Percentiles rank a stretch among this genome's conserved stretches.
These are phyloP conservation scores for Croton setiger DNA, from an alignment of 441 rosid genomes.

Conservation along the genomic window DNA sequence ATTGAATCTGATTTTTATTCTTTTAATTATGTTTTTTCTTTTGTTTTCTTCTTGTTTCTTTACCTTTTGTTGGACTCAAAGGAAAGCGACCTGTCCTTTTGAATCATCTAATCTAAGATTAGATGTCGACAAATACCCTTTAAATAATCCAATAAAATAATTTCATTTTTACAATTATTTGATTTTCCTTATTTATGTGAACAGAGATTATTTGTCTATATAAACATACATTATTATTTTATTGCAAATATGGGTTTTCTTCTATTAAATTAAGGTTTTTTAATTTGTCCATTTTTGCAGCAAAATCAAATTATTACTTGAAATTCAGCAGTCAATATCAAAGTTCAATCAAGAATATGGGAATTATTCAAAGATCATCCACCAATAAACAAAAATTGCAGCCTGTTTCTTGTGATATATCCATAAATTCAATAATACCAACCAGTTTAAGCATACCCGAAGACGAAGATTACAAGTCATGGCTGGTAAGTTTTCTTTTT, in stretches of 20 bases:
- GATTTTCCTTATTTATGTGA: too few species aligned
- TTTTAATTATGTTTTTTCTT: neutral
- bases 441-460: slow-evolving; percentile 4
- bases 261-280: too few species aligned
- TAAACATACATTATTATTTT: too few species aligned
- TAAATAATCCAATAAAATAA: too few species aligned
- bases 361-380: slow-evolving; percentile 26
- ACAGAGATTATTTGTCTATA: too few species aligned
- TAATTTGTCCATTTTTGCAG: too few species aligned
- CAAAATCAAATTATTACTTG: too few species aligned
- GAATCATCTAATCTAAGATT: slow-evolving; percentile 2
- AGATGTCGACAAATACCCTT: too few species aligned
- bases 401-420: neutral
- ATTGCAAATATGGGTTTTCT: too few species aligned
- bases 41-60: slow-evolving; percentile 25
- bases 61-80: slow-evolving; percentile 8
- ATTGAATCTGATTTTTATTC: slow-evolving; percentile 18
- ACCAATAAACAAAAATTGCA: slow-evolving; percentile 20
- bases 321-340: slow-evolving; percentile 10
- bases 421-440: slow-evolving; percentile 2
- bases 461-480: slow-evolving; percentile 33
- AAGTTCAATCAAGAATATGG: slow-evolving; percentile 28
- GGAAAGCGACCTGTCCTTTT: slow-evolving; percentile 22
- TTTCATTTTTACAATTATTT: too few species aligned
- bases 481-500: slow-evolving; percentile 37